Evolutionary conservation across 2,329 filamentous ascomycete genomes (phyloP), one percentile per base, ranked within the genome.

Genomic region (Tympanopsis confertula): DNA sequence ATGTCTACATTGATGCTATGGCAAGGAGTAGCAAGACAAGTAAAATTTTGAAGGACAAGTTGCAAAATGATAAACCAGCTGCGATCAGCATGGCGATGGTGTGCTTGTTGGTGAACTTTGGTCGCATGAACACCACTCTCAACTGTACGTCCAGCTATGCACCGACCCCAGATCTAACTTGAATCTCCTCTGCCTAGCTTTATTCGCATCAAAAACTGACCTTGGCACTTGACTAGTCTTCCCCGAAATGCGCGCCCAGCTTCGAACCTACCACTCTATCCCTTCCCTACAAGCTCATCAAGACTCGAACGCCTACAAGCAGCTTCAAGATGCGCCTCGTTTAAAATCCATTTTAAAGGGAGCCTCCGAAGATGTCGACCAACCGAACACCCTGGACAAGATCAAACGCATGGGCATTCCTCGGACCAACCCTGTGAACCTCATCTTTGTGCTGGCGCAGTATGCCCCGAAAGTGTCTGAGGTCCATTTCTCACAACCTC

Each of bases 1-100:
- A 85, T 51, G 69, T 85, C 42, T 86, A 85, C 52, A 76, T 86
- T 44, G 80, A 85, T 58, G 76, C 80, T 38, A 85, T 86, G 79
- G 79, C 81, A n/a, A 72, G 77, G 57, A 86, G 81, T 59, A 84
- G 78, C 63, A 85, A 85, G 59, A 84, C 79, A 36, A 85, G 80
- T 62, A 84, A 84, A 63, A 82, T 85, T 22, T 60, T 86, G 42
- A 81, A 83, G 57, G 81, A 85, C 53, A 84, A 85, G 61, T 63
- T 86, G 42, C 62, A 82, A 54, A 78, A 71, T 36, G 81, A 85
- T 53, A 72, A 75, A 45, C 69, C 75, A 39, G 78, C 79, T 13
- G 80, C 80, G 10, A 74, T 82, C 49, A 82, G 78, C 53, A 86
- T 86, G 80, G 81, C 81, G 28, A 86, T 85, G 81, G 79, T 86